Evolutionary conservation across 2,329 filamentous ascomycete genomes (phyloP).

Genomic region (Phaeoacremonium minimum): DNA sequence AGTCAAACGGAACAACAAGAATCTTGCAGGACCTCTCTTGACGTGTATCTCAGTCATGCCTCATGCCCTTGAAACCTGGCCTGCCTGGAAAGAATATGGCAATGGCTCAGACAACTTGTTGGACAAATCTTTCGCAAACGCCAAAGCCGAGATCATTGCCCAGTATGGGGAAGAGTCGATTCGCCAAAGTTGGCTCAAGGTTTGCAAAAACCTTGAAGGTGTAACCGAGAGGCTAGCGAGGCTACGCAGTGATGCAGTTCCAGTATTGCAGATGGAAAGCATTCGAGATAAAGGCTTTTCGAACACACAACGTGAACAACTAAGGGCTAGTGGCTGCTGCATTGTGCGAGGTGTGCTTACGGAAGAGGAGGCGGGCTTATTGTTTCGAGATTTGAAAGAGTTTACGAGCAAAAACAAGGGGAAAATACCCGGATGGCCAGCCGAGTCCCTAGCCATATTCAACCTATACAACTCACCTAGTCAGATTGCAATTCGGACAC

Average conservation of each 20-base stretch:
- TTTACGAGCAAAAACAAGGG: constrained; percentile 26
- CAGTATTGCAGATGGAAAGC: background rate
- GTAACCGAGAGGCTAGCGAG: background rate
- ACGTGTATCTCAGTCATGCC: no score
- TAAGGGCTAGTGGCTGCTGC: constrained; percentile 10
- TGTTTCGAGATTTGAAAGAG: constrained; percentile 23
- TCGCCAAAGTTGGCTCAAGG: background rate
- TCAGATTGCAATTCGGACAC: constrained; percentile 29
- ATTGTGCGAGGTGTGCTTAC: constrained; percentile 15
- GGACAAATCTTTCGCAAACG: background rate
- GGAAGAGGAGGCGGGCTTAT: constrained; percentile 13
- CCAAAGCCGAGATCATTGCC: background rate
- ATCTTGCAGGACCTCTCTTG: no score
- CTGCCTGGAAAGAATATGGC: no score
- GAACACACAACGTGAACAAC: background rate
- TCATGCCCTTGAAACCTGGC: no score
- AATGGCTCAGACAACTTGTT: no score
- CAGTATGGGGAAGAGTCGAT: background rate
- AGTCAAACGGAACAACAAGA: no score
- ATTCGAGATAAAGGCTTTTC: background rate
- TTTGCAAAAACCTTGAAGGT: background rate
- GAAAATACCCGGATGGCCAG: constrained; percentile 26
- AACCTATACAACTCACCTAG: constrained; percentile 31
- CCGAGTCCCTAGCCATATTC: constrained; percentile 30
- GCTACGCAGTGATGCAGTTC: background rate